Base-by-base conservation (phyloP, 208 protist species). In the Porcisia deanei region DNA sequence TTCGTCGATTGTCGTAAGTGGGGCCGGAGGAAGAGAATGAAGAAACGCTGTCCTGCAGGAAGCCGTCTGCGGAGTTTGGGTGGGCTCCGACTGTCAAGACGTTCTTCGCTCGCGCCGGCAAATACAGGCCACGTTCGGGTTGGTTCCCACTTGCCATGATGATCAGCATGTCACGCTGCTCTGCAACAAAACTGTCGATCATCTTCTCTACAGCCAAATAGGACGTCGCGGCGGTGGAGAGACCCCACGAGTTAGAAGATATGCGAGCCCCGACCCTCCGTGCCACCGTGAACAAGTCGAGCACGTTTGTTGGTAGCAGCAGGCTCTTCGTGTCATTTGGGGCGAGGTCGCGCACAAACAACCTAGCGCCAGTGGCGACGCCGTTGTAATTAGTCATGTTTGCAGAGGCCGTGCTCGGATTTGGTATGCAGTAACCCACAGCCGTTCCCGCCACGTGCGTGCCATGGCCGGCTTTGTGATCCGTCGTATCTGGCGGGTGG, bases 231-330 rank as follows among this genome's bases (percentile, higher is more conserved):
- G 18, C 52, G 25, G 57, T 71, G n/a, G 61, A 60, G 60, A 91
- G 86, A 43, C 96, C 96, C 92, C 93, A 97, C 22, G 94, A 98
- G 84, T 98, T 98, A 74, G 86, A 91, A 39, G 85, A 91, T 34
- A 98, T 88, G 60, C 88, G 85, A 7, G 94, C 93, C 2, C 93
- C 94, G 2, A 59, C 75, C 16, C 59, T 63, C 78, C 94, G 94
- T 34, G 85, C 85, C 14, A 85, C 65, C 3, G n/a, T 45, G 76
- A 96, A 96, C 18, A 94, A 71, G 43, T 91, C 89, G 1, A 39
- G 43, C 30, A 94, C 63, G 76, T 95, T 86, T 18, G 60, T 2
- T 3, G 92, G 92, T 6, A 95, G 79, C 30, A 71, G 66, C 55
- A 94, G 83, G 10, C 68, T 34, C 2, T 4, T 52, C 10, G 54